Evolutionary conservation across 2,329 filamentous ascomycete species (phyloP), one percentile per base, ranked within the genome.

Genomic region (Fusarium pseudograminearum): DNA sequence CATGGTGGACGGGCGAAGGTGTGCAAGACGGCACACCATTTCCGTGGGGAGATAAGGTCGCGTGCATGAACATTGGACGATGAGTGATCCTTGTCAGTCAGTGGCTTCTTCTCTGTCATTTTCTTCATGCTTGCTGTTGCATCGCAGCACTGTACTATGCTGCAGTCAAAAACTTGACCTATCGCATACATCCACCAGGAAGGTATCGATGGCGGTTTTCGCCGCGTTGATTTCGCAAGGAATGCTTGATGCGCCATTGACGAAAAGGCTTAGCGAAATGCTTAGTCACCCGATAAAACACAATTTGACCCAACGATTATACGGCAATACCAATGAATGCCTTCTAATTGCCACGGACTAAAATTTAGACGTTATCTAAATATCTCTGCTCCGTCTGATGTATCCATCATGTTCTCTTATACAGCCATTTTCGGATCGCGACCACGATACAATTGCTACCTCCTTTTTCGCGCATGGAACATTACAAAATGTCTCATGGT

Each of bases 11-110:
- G 44, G 16, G 47, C 15, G 18, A 38, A 40, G 61, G 55, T 50
- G 65, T 64, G 48, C 16, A 44, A 64, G 44, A 55, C 52, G 65
- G 65, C 65, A 67, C 63, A 58, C 51, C 51, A 63, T 31, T 67
- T 67, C 65, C 65, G 63, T 31, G 15, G 33, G 34, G 36, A 48
- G 64, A 64, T 68, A 64, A 67, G 66, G 61, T 69, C 66, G 66
- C 61, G 55, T 66, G 60, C 34, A 38, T 56, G 18, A 33, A 50
- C 24, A 65, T 60, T 60, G 46, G 62, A 51, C 34, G 48, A 60
- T 31, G 22, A 30, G 45, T 30, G 28, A 54, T 61, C 47, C 54
- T 8, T 42, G 36, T 46, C 36, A 20, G 3, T 38, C 20, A 0
- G 4, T 45, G 7, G 38, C 66, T 52, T 52, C 44, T 50, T 50